These are phyloP conservation scores for Aleurites moluccanus DNA, from an alignment of 441 rosid species.

Conservation along the genomic window DNA sequence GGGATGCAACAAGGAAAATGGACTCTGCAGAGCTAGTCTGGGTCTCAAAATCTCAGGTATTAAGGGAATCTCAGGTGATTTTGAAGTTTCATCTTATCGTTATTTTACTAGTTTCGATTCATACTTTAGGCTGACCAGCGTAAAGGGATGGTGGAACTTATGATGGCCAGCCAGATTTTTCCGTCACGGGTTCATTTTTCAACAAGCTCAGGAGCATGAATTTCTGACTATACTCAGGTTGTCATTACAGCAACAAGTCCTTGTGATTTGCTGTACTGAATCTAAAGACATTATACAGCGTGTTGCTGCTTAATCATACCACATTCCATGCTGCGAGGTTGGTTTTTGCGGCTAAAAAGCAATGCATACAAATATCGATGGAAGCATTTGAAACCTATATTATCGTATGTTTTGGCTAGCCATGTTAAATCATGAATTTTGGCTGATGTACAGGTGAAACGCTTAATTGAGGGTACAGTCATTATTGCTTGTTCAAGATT, in stretches of 20 bases:
- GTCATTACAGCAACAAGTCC: slow-evolving; percentile 87
- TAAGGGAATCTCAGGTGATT: slow-evolving; percentile 12
- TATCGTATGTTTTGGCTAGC: no score
- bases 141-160: slow-evolving; percentile 89
- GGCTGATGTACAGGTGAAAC: no score
- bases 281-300: slow-evolving; percentile 77
- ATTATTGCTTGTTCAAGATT: no score
- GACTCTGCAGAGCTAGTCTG: slow-evolving; percentile 81
- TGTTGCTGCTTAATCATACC: no score
- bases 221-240: slow-evolving; percentile 70
- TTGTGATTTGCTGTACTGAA: slow-evolving; percentile 77
- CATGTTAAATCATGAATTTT: no score
- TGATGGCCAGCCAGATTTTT: slow-evolving; percentile 89
- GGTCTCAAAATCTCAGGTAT: slow-evolving; percentile 96
- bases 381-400: no score
- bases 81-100: slow-evolving; percentile 11
- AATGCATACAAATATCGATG: no score
- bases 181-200: slow-evolving; percentile 84
- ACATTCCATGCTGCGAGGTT: no score
- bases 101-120: slow-evolving; percentile 23
- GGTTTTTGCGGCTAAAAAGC: no score
- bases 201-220: slow-evolving; percentile 60
- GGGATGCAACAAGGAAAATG: slow-evolving; percentile 60
- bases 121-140: slow-evolving; percentile 86
- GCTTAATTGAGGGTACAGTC: no score